Evolutionary conservation across 1,139 yeast genomes (phyloP).

Genomic region (Suhomyces chickasaworum): DNA sequence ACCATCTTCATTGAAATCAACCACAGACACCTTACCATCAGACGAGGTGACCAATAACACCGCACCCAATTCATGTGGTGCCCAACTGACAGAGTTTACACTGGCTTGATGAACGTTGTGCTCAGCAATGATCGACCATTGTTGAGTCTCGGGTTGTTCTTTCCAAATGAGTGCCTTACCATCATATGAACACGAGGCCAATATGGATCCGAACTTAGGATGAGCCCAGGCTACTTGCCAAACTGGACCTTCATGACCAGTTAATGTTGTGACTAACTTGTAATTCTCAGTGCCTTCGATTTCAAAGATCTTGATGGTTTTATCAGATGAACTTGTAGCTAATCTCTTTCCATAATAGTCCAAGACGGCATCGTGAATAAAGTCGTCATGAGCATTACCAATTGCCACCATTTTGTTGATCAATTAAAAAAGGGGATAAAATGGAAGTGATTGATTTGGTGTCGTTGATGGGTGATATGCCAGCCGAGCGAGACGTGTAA

Average conservation of each 20-base stretch:
- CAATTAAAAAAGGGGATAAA: background rate
- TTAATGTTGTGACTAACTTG: slow-evolving; percentile 76
- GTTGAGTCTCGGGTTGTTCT: slow-evolving; percentile 75
- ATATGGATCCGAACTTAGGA: slow-evolving; percentile 92
- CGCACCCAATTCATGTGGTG: slow-evolving; percentile 97
- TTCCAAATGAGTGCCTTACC: slow-evolving; percentile 95
- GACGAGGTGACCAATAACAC: slow-evolving; percentile 86
- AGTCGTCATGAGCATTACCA: slow-evolving; percentile 81
- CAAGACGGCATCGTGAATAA: slow-evolving; percentile 94
- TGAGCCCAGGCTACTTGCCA: slow-evolving; percentile 99
- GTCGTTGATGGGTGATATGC: slow-evolving; percentile 6
- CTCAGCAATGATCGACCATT: slow-evolving; percentile 87
- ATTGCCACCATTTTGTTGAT: slow-evolving; percentile 58
- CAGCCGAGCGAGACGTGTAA: slow-evolving; percentile 9
- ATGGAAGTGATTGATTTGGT: background rate
- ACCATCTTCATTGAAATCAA: slow-evolving; percentile 91
- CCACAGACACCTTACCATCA: slow-evolving; percentile 88
- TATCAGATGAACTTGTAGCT: slow-evolving; percentile 95
- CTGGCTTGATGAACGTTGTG: slow-evolving; percentile 91
- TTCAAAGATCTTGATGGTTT: slow-evolving; percentile 89
- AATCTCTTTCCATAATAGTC: slow-evolving; percentile 94
- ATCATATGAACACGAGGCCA: slow-evolving; percentile 94
- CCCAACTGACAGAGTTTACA: slow-evolving; percentile 94
- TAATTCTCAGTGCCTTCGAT: slow-evolving; percentile 80
- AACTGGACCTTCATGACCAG: slow-evolving; percentile 95